A percentile compares a stretch with the other conserved stretches of the same genome.
These are phyloP conservation scores for Stereocaulon alpinum DNA, from an alignment of 495 filamentous ascomycete species.

Conservation along the genomic window DNA sequence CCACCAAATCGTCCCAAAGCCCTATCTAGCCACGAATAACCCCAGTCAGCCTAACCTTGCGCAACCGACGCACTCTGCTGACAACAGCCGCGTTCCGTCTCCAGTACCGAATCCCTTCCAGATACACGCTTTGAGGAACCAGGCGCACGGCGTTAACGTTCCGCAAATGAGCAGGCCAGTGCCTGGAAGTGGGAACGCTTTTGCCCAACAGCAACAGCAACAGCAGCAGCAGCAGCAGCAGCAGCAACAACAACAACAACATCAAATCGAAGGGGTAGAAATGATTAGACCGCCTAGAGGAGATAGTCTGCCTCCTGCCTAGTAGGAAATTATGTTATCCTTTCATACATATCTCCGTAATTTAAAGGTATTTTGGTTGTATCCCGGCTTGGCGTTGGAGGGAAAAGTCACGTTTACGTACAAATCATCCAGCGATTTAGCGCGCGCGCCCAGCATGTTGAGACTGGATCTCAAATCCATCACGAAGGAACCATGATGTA, in stretches of 20 bases:
- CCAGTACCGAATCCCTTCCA: constrained; percentile 18
- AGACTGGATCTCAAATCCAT: neutral
- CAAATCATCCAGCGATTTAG: neutral
- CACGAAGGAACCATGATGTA: constrained; percentile 6
- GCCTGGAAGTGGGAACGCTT: constrained; percentile 14
- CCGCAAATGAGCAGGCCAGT: constrained; percentile 17
- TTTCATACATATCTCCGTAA: too few relatives aligned
- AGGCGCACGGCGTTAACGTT: constrained; percentile 14
- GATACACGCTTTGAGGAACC: constrained; percentile 17
- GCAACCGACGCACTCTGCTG: constrained; percentile 8
- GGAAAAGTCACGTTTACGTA: neutral
- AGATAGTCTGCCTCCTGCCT: constrained; percentile 11
- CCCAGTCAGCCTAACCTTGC: neutral
- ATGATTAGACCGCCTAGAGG: constrained; percentile 13
- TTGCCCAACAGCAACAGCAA: constrained; percentile 10
- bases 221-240: constrained; percentile 5
- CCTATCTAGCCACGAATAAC: neutral
- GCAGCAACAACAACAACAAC: neutral
- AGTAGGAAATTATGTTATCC: neutral
- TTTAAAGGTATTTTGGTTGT: neutral
- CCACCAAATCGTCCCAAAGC: neutral
- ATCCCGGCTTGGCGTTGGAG: too few relatives aligned
- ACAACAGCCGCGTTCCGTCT: constrained; percentile 2
- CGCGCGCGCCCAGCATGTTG: neutral
- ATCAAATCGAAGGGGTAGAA: neutral